These are phyloP conservation scores for Heterobasidion occidentale DNA, from an alignment of 1,284 basidiomycete genomes.

Conservation along the genomic window DNA sequence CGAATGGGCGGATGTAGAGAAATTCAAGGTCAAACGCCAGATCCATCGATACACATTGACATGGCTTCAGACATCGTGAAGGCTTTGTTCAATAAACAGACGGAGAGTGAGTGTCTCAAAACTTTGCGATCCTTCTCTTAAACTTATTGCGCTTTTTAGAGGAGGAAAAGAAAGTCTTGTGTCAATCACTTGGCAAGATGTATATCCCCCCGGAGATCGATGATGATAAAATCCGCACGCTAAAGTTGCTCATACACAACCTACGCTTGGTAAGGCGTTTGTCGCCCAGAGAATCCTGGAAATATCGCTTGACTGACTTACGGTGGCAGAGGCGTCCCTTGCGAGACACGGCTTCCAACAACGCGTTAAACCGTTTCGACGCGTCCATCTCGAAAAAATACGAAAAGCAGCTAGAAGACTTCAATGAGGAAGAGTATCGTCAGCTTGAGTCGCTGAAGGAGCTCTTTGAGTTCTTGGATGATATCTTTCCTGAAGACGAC, in stretches of 20 bases:
- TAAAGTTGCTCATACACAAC: constrained; percentile 53
- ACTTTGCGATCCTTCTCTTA: background rate
- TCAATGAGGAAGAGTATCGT: constrained; percentile 66
- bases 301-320: background rate
- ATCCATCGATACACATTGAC: constrained; percentile 67
- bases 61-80: constrained; percentile 72
- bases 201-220: constrained; percentile 67
- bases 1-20: constrained; percentile 19
- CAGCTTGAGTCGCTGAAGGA: constrained; percentile 50
- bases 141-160: constrained; percentile 31
- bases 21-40: constrained; percentile 28
- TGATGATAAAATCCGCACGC: constrained; percentile 48
- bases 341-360: constrained; percentile 61
- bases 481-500: constrained; percentile 36
- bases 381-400: constrained; percentile 50
- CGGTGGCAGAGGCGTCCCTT: constrained; percentile 59
- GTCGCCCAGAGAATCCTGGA: background rate
- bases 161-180: constrained; percentile 76
- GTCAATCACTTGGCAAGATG: constrained; percentile 75
- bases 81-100: constrained; percentile 17
- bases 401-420: constrained; percentile 46
- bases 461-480: constrained; percentile 63
- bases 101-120: constrained; percentile 4
- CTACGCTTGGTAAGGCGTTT: constrained; percentile 49
- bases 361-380: constrained; percentile 66